Base-by-base conservation (phyloP, 257 asterid genomes). In the Phtheirospermum japonicum region DNA sequence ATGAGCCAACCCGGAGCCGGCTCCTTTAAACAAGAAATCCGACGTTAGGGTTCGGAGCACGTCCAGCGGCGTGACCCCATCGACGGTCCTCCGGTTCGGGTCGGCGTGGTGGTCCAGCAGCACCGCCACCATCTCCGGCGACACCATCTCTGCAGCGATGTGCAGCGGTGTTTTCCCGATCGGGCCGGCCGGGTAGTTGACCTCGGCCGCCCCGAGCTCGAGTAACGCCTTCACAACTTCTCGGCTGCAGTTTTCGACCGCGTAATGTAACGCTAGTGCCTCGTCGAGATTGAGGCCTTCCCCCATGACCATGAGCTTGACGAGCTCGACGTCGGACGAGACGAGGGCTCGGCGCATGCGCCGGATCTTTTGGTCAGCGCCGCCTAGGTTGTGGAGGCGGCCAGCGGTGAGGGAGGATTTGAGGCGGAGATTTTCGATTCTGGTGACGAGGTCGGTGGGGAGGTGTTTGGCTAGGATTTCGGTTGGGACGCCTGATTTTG, bases 71-170 rank as follows among this genome's bases (percentile, higher is more conserved):
- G 94, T 91, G 30, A 88, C 51, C 7, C 95, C 96, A 13, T 91
- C 95, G 0, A 84, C 80, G 0, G 96, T 86, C 8, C 98, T 71
- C 6, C 84, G 92, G 14, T 82, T 91, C 0, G 98, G 98, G 45
- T 91, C 95, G 4, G 98, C 98, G 57, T 91, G 98, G 74, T 91
- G 98, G 76, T 91, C 98, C 2, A 91, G 82, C 11, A 91, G 77
- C 20, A 91, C 98, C 0, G 98, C 91, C 42, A 91, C 96, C 98
- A 91, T 91, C 71, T 91, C 98, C n/a, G 98, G 95, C 0, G 98
- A 91, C 53, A 91, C 98, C 98, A 91, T 91, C 68, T 91, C 98
- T 0, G 98, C 87, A 0, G 95, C 95, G 1, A 91, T 49, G 66
- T 91, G 98, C 7, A 91, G 96, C 6, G 98, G 90, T 18, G 90